These are phyloP conservation scores for Ustilago xerochloae DNA, from an alignment of 1,284 basidiomycete species.

Conservation along the genomic window DNA sequence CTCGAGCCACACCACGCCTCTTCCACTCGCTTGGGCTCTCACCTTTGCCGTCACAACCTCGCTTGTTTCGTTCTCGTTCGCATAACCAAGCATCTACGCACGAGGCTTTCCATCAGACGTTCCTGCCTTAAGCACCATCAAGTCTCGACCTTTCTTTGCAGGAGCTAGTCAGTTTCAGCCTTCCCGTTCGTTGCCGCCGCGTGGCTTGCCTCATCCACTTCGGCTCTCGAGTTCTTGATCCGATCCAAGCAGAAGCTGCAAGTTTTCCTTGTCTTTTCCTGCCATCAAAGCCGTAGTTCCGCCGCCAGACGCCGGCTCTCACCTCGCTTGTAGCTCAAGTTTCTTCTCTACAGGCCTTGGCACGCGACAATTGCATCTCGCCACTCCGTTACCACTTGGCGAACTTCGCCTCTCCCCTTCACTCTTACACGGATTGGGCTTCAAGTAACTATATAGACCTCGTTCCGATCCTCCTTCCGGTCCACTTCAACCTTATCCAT, in stretches of 20 bases:
- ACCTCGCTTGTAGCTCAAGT: background rate
- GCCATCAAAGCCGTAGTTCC: background rate
- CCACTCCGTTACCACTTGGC: slow-evolving; percentile 4
- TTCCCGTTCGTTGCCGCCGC: background rate
- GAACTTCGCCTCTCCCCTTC: background rate
- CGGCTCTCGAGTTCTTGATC: background rate
- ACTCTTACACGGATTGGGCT: background rate
- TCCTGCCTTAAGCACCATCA: background rate
- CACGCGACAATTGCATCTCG: slow-evolving; percentile 5
- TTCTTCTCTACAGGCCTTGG: slow-evolving; percentile 17
- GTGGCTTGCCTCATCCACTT: background rate
- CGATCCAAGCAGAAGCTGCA: background rate
- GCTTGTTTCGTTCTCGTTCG: background rate
- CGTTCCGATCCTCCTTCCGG: slow-evolving; percentile 1
- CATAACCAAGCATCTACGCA: background rate
- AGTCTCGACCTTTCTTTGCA: background rate
- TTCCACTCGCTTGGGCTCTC: background rate
- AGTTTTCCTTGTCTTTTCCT: background rate
- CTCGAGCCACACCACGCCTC: background rate
- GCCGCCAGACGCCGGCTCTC: slow-evolving; percentile 10
- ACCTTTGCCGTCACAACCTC: background rate
- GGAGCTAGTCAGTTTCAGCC: background rate
- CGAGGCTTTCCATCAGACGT: background rate
- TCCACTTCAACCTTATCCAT: background rate
- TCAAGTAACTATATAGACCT: slow-evolving; percentile 26